Evolutionary conservation across 257 asterid genomes (phyloP).

Genomic region (Euphrasia confusa): DNA sequence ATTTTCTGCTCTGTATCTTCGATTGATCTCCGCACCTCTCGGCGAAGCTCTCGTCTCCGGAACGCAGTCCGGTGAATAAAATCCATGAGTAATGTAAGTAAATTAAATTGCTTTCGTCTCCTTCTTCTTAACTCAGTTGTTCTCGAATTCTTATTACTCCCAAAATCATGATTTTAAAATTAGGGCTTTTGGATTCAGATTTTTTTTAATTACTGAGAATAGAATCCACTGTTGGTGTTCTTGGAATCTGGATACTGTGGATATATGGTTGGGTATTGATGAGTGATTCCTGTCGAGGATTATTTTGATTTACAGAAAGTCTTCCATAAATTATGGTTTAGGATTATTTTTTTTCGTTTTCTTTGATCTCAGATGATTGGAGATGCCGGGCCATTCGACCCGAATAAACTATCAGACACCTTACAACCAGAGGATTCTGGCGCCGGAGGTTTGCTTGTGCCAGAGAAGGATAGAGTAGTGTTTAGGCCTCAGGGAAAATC

Average conservation of each 20-base stretch:
- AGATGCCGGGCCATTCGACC: constrained; percentile 33
- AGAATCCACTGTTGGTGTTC: too few relatives aligned
- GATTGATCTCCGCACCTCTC: too few relatives aligned
- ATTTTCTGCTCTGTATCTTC: too few relatives aligned
- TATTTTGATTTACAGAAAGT: background rate
- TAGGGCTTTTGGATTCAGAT: background rate
- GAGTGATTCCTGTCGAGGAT: background rate
- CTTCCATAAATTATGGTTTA: background rate
- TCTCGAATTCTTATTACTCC: background rate
- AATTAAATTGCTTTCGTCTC: too few relatives aligned
- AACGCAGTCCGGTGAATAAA: background rate
- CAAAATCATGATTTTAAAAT: background rate
- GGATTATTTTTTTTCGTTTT: background rate
- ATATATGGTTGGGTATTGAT: background rate
- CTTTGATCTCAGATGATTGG: constrained; percentile 28
- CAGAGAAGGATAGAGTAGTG: constrained; percentile 62
- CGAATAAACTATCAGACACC: constrained; percentile 43
- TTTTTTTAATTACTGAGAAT: background rate
- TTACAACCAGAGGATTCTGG: constrained; percentile 57
- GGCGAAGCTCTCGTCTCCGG: too few relatives aligned
- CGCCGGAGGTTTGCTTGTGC: constrained; percentile 57
- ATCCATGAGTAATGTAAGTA: background rate
- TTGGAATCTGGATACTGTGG: background rate
- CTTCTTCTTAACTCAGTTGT: too few relatives aligned
- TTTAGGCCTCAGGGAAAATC: constrained; percentile 70